phyloP scores from a whole-genome alignment of 345 rosid species.

The Gynandropsis gynandra region DNA sequence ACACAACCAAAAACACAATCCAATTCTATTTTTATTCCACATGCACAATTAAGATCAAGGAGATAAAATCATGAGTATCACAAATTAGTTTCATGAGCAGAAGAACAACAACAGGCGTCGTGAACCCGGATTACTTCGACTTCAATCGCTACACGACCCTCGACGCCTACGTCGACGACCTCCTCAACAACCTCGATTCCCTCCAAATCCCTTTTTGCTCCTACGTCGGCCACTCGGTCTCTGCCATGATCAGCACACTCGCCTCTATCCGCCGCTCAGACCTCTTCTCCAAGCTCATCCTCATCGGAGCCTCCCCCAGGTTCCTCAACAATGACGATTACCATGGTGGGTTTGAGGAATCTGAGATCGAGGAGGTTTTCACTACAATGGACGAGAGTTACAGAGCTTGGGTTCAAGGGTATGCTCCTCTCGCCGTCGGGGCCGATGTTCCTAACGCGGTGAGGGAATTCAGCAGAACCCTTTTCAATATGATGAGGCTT shows the following conservation, averaged over 20 bases:
- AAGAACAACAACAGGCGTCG: too few relatives aligned
- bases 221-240: constrained; percentile 81
- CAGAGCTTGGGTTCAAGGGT: constrained; percentile 75
- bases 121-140: constrained; percentile 69
- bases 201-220: constrained; percentile 51
- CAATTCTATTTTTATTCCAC: too few relatives aligned
- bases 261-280: constrained; percentile 78
- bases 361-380: constrained; percentile 56
- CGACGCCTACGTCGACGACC: constrained; percentile 71
- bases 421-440: constrained; percentile 66
- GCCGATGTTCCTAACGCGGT: constrained; percentile 81
- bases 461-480: constrained; percentile 71
- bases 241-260: constrained; percentile 77
- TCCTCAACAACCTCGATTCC: constrained; percentile 63
- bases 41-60: too few relatives aligned
- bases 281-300: constrained; percentile 69
- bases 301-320: constrained; percentile 79
- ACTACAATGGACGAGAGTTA: constrained; percentile 71
- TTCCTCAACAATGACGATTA: constrained; percentile 60
- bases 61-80: too few relatives aligned
- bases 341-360: constrained; percentile 65
- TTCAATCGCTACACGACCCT: constrained; percentile 54
- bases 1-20: too few relatives aligned
- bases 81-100: too few relatives aligned
- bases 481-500: constrained; percentile 88